Evolutionary conservation across 371 early-diverging fungal genomes (phyloP), one percentile per base, ranked within the genome.

Genomic region (Rhizopus microsporus): DNA sequence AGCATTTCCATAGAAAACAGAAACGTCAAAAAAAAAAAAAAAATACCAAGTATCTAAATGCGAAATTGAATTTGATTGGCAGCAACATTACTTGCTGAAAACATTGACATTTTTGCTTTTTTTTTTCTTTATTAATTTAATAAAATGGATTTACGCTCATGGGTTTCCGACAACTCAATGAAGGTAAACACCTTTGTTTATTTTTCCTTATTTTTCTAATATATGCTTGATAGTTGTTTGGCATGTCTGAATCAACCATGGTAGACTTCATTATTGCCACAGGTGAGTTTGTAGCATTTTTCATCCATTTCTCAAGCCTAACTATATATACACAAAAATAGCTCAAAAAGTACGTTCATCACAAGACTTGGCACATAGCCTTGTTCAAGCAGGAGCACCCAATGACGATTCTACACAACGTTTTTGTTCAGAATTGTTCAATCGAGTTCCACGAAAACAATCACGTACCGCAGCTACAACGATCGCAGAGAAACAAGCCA

Each of bases 161-260:
- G 91, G 93, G 88, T 93, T 10, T 89, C 91, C 30, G 95, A 95
- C 73, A 75, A 86, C 45, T 72, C 92, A 63, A 85, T 91, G 54
- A 87, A 87, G 74, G 75, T 88, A 66, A 51, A 9, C 13, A 23
- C 7, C 16, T 8, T n/a, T 12, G 3, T 12, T 4, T n/a, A 16
- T 3, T 42, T 52, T 8, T 23, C 17, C 34, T 10, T 23, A 42
- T 46, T 5, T 68, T 50, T 60, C 57, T 62, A 54, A 64, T 42
- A 49, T 9, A 51, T 59, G 15, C 58, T 61, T 39, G 57, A 65
- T 39, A 83, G 81, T 72, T 88, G 3, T 72, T 88, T 35, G 89
- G 88, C 57, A 83, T 88, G 78, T 84, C 88, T 37, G 91, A 91
- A 62, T 59, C 60, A 12, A 84, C 83, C 29, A 79, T 88, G 51